Evolutionary conservation across 257 asterid genomes (phyloP).

Genomic region (Ophiorrhiza pumila): DNA sequence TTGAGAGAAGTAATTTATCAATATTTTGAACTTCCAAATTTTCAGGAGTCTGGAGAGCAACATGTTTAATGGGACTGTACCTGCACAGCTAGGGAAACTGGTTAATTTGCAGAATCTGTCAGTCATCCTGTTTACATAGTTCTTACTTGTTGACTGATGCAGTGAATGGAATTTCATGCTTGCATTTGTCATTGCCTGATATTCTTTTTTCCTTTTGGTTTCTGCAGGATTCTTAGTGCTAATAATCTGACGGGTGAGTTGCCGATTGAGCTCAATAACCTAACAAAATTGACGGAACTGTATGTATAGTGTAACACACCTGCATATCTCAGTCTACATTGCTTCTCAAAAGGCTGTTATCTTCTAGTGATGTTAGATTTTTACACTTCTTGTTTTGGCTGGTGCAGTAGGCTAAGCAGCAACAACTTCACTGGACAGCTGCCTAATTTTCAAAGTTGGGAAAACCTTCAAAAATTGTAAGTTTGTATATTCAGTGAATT

Average conservation of each 20-base stretch:
- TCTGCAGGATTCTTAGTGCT: conserved; percentile 42
- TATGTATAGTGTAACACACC: conserved; percentile 20
- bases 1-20: not conserved
- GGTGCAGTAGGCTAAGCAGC: conserved; percentile 53
- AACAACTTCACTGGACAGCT: conserved; percentile 48
- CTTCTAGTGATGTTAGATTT: not conserved
- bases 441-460: conserved; percentile 43
- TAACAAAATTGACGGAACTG: conserved; percentile 43
- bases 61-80: conserved; percentile 49
- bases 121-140: not conserved
- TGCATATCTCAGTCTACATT: not conserved
- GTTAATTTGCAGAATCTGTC: conserved; percentile 50
- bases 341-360: not conserved
- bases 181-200: not conserved
- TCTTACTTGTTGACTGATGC: not conserved
- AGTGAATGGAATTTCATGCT: not conserved
- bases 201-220: conserved; percentile 2
- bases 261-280: conserved; percentile 40
- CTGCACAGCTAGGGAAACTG: conserved; percentile 55
- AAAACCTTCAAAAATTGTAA: conserved; percentile 46
- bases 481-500: conserved; percentile 18
- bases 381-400: conserved; percentile 1
- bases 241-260: conserved; percentile 44
- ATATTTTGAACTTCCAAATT: conserved; percentile 12
- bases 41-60: conserved; percentile 67